Percentiles rank a stretch among this genome's conserved stretches.
phyloP scores from a whole-genome alignment of 208 protist species.

The Wallacemonas collosoma region DNA sequence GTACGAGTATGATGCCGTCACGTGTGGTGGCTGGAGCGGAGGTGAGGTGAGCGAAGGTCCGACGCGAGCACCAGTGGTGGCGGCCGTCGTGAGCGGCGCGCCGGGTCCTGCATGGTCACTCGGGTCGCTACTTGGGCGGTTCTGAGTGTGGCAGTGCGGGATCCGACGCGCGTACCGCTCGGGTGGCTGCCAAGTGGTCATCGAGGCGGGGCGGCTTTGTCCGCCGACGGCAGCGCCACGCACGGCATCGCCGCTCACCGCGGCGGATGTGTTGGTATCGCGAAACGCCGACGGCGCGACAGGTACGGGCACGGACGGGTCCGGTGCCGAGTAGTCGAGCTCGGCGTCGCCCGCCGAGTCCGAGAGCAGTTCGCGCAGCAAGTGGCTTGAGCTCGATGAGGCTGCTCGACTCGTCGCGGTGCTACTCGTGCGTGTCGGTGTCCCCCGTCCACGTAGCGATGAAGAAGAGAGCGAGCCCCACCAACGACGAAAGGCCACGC shows the following conservation, averaged over 20 bases:
- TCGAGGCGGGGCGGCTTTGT: too few relatives aligned
- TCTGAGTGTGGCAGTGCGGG: not conserved
- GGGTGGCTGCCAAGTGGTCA: too few relatives aligned
- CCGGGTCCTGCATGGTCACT: not conserved
- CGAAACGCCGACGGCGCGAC: not conserved
- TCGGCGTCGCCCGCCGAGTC: not conserved
- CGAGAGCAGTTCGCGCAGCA: not conserved
- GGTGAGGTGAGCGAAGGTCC: not conserved
- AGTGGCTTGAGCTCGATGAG: conserved; percentile 3
- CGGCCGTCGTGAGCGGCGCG: not conserved
- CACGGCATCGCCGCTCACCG: too few relatives aligned
- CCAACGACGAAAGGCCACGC: not conserved
- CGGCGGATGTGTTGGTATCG: too few relatives aligned
- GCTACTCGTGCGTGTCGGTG: not conserved
- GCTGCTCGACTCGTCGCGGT: conserved; percentile 11
- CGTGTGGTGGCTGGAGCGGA: not conserved
- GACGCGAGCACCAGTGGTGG: not conserved
- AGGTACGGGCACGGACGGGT: not conserved
- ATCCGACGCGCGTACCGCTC: too few relatives aligned
- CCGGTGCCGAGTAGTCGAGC: not conserved
- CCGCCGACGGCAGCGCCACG: too few relatives aligned
- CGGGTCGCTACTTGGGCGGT: too few relatives aligned
- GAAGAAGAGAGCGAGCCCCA: conserved; percentile 7
- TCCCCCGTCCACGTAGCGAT: not conserved
- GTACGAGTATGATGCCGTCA: not conserved